Evolutionary conservation across 2,329 filamentous ascomycete species (phyloP), one percentile per base, ranked within the genome.

Genomic region (Lecanicillium sp.): DNA sequence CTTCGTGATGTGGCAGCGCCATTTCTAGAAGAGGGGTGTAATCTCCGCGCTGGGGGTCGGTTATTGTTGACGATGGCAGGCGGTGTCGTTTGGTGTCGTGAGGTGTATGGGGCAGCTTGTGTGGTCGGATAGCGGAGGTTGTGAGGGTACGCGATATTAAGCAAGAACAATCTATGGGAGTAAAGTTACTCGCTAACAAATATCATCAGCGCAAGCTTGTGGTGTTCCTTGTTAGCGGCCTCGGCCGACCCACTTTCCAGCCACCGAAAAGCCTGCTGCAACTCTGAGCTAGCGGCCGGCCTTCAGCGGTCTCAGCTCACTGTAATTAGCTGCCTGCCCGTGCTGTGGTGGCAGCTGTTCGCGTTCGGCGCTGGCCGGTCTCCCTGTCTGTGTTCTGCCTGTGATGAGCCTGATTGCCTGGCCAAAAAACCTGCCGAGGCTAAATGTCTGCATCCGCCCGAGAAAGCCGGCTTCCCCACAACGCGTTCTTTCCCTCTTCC

Each of bases 341-440:
- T 7, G 12, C 26, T 29, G 12, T 7, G 26, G 7, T 7, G 26
- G 26, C 12, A 29, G 7, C 26, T 29, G 26, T 29, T 7, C 7
- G 7, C 26, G 7, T 26, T 46, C 35, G 26, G 36, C 27, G 36
- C n/a, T 29, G 44, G 19, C 44, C 44, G 44, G 26, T 27, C 20
- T 39, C 21, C 12, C 15, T 33, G 32, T 17, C 42, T 4, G 23
- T 29, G 14, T 12, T 5, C 27, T 4, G n/a, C 20, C 17, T 20
- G 40, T 23, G 27, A 6, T 11, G 11, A 32, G 11, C 29, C 29
- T n/a, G 29, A n/a, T n/a, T 7, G 37, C 24, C 38, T 41, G 19
- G 20, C n/a, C 20, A 26, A 9, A 14, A 39, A 32, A 41, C 32
- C 48, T 51, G 50, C 55, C 55, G 55, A 57, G 55, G 55, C 55